Evolutionary conservation across 306 rosid species (phyloP).

Genomic region (Prunus mira): DNA sequence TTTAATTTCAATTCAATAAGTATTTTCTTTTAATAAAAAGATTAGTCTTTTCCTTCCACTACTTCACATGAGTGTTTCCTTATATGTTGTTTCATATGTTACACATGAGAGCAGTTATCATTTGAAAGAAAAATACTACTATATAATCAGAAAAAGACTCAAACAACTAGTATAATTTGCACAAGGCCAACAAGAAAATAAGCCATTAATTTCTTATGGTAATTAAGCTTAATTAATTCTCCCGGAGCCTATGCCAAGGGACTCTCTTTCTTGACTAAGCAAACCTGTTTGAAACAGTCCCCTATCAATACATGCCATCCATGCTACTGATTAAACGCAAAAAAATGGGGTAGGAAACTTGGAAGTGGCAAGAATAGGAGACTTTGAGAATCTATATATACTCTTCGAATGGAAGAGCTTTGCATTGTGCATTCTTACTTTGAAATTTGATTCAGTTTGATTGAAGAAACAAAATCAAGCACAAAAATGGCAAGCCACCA

Average conservation of each 20-base stretch:
- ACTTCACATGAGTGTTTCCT: background rate
- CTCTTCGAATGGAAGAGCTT: background rate
- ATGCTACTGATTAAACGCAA: conserved; percentile 11
- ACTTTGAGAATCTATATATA: conserved; percentile 10
- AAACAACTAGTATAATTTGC: too few relatives aligned
- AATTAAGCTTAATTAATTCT: background rate
- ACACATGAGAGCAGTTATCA: background rate
- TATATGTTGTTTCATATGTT: background rate
- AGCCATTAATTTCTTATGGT: background rate
- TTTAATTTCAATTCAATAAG: background rate
- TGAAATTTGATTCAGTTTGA: background rate
- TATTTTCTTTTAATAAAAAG: background rate
- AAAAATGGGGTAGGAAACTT: background rate
- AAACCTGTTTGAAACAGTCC: conserved; percentile 12
- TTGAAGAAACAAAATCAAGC: background rate
- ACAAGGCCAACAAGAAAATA: too few relatives aligned
- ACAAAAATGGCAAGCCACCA: conserved; percentile 38
- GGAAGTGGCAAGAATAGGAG: conserved; percentile 3
- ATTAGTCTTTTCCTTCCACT: background rate
- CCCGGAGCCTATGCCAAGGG: conserved; percentile 11
- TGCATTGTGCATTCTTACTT: background rate
- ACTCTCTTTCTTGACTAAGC: background rate
- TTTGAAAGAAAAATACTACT: background rate
- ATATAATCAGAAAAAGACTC: too few relatives aligned
- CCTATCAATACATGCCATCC: conserved; percentile 12